These are phyloP conservation scores for Mrakiaceae sp. DNA, from an alignment of 1,284 basidiomycete species.

Conservation along the genomic window DNA sequence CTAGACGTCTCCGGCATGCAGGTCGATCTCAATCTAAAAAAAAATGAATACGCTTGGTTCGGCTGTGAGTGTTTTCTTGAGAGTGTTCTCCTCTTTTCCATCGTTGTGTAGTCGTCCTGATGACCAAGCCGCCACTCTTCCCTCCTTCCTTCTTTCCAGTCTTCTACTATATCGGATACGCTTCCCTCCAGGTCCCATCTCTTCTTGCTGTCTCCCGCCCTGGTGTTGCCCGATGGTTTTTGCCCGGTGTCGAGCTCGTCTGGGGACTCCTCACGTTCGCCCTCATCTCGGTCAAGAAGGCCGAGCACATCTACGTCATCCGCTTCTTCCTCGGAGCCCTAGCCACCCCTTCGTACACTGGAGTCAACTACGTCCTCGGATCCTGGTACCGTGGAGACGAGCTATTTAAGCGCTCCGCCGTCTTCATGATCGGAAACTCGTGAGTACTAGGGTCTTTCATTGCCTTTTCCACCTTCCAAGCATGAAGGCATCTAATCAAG, in stretches of 20 bases:
- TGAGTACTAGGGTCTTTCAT: too few species aligned
- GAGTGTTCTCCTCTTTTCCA: neutral
- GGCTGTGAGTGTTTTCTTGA: neutral
- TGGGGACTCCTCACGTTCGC: constrained; percentile 9
- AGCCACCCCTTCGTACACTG: constrained; percentile 12
- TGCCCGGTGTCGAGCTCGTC: constrained; percentile 10
- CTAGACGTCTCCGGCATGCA: neutral
- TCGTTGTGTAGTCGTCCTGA: too few species aligned
- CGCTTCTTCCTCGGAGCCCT: constrained; percentile 12
- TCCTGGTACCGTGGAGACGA: constrained; percentile 11
- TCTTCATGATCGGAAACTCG: constrained; percentile 14
- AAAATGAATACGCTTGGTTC: neutral
- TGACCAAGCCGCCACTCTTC: neutral
- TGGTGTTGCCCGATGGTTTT: constrained; percentile 4
- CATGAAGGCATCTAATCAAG: too few species aligned
- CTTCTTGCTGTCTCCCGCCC: neutral
- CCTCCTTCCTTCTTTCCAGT: neutral
- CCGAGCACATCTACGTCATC: neutral
- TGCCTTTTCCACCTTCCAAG: too few species aligned
- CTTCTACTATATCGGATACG: neutral
- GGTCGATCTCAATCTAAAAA: constrained; percentile 6
- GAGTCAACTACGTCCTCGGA: constrained; percentile 12
- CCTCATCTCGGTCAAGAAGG: neutral
- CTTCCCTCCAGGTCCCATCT: neutral
- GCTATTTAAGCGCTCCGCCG: constrained; percentile 12